A percentile compares a stretch with the other conserved stretches of the same genome.
These are phyloP conservation scores for Amphirosellinia nigrospora DNA, from an alignment of 495 filamentous ascomycete species.

Conservation along the genomic window DNA sequence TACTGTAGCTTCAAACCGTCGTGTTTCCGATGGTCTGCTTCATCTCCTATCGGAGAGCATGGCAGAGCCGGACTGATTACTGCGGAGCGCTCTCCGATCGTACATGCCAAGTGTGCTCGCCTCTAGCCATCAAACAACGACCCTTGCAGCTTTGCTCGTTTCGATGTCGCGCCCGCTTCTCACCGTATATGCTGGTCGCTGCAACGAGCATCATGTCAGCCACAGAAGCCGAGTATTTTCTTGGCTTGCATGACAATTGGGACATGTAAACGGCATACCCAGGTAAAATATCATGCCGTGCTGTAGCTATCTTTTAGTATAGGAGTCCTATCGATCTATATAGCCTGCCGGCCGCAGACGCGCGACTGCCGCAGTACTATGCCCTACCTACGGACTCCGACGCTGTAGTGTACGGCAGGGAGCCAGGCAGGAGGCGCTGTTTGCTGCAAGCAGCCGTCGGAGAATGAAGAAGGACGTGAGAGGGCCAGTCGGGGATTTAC, in stretches of 20 bases:
- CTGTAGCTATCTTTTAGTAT: background rate
- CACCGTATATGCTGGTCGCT: conserved; percentile 9
- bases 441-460: conserved; percentile 15
- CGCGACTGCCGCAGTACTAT: background rate
- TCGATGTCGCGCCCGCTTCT: conserved; percentile 14
- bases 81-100: conserved; percentile 8
- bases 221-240: background rate
- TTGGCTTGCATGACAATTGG: conserved; percentile 11
- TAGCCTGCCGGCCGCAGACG: background rate
- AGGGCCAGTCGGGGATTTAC: conserved; percentile 13
- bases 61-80: background rate
- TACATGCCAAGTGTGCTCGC: conserved; percentile 10
- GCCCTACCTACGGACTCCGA: conserved; percentile 24
- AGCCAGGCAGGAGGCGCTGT: background rate
- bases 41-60: background rate
- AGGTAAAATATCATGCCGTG: background rate
- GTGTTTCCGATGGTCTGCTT: background rate
- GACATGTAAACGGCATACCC: background rate
- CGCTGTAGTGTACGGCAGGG: conserved; percentile 6
- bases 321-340: background rate
- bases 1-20: background rate
- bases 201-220: background rate
- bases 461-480: background rate
- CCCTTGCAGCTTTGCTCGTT: conserved; percentile 12
- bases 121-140: conserved; percentile 14